A percentile compares a stretch with the other conserved stretches of the same genome.
Evolutionary conservation across 306 rosid species (phyloP).

Genomic region (Vigna nakashimae): DNA sequence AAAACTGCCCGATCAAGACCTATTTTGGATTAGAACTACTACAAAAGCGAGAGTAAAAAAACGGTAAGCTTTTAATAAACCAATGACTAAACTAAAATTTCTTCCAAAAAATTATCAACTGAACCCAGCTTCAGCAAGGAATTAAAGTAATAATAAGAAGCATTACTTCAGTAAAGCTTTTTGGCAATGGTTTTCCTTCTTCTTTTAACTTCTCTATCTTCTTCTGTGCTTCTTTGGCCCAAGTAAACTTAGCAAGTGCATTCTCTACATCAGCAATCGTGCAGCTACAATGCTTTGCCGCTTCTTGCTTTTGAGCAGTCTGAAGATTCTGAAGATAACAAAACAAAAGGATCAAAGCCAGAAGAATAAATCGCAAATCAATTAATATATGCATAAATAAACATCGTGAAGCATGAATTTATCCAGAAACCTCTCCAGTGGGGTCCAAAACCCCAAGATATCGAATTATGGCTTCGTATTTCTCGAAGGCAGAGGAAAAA

Average conservation of each 20-base stretch:
- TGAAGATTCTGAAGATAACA: constrained; percentile 61
- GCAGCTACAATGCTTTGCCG: constrained; percentile 81
- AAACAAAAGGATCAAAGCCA: neutral
- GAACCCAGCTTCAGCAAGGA: neutral
- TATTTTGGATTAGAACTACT: neutral
- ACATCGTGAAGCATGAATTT: neutral
- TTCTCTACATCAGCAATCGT: constrained; percentile 87
- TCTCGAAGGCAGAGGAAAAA: constrained; percentile 66
- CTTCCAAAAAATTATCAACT: neutral
- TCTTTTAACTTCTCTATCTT: constrained; percentile 71
- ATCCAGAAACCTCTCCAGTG: constrained; percentile 71
- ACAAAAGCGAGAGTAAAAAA: neutral
- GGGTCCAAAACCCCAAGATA: constrained; percentile 71
- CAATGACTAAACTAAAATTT: neutral
- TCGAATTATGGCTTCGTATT: constrained; percentile 77
- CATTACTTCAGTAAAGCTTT: constrained; percentile 60
- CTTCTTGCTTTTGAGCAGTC: constrained; percentile 68
- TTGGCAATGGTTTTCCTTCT: constrained; percentile 95
- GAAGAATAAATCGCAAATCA: neutral
- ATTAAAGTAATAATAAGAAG: constrained; percentile 20
- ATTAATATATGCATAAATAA: neutral
- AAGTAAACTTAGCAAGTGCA: constrained; percentile 81
- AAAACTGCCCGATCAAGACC: neutral
- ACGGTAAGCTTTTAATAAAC: neutral
- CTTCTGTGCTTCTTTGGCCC: constrained; percentile 91